phyloP scores from a whole-genome alignment of 176 grass and related monocot species.

The Olyra latifolia region DNA sequence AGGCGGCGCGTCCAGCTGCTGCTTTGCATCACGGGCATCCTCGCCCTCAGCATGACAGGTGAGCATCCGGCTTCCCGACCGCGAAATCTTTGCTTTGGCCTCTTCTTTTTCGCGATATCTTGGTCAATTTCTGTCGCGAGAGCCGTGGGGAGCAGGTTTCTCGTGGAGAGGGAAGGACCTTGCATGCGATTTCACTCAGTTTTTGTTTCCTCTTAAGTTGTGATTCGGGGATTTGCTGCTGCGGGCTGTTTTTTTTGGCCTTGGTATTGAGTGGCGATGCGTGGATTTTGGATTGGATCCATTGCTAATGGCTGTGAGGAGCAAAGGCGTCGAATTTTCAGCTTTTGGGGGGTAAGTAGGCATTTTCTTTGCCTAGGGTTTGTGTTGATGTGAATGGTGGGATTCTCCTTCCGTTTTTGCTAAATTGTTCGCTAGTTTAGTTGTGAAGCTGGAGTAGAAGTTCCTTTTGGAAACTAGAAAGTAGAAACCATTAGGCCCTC shows the following conservation, averaged over 20 bases:
- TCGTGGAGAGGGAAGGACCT: background rate
- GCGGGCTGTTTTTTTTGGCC: background rate
- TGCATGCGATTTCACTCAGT: background rate
- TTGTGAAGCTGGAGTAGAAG: background rate
- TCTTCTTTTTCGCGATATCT: background rate
- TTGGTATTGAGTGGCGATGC: background rate
- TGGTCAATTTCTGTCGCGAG: background rate
- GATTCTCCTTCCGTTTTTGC: background rate
- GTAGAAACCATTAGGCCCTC: background rate
- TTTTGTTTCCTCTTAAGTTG: background rate
- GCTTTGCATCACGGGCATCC: constrained; percentile 54
- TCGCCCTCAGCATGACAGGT: constrained; percentile 96
- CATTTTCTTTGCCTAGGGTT: background rate
- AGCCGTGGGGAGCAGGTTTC: background rate
- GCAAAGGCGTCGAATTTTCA: background rate
- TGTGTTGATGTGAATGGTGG: background rate
- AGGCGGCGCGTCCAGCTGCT: constrained; percentile 75
- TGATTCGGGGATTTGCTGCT: background rate
- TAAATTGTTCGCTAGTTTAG: background rate
- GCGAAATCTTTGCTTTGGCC: background rate
- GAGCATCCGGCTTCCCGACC: constrained; percentile 37
- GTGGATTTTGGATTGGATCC: background rate
- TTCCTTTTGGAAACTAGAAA: background rate
- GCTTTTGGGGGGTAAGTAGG: background rate
- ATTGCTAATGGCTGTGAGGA: background rate